Base-by-base conservation (phyloP, 441 rosid genomes). In the Viola pubescens region DNA sequence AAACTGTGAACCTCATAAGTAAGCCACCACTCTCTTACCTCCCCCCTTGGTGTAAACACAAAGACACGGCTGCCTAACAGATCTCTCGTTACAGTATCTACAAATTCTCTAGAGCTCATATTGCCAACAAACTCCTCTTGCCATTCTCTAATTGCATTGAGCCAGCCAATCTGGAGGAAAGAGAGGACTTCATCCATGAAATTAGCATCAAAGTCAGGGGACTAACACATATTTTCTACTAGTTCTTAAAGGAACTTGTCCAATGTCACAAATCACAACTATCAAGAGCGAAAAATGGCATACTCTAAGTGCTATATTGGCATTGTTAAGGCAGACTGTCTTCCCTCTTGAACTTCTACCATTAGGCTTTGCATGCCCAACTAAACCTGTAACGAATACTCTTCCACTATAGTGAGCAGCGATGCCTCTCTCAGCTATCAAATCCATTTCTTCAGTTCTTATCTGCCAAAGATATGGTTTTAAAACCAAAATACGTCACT, bases 51-150 rank as follows among this genome's bases (percentile, higher is more conserved):
- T 5, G 94, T 81, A 69, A 94, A 94, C 54, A 94, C 99, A 71
- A 94, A 94, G 71, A 94, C 82, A 43, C 96, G 82, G 63, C 99
- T 94, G 65, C 99, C 95, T 63, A 94, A 61, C 51, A 94, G 89
- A 78, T 94, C 99, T 72, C 87, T 77, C 9, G 97, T 94, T 56
- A 94, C 58, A 52, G 91, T 94, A 66, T 94, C 99, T 34, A 94
- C 99, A 81, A 94, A 94, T 77, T 94, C 99, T 71, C 99, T 88
- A 56, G 99, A 94, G 81, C 84, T 89, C 99, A 94, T 94, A 78
- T 89, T 94, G 75, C 99, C 99, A 61, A 94, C 99, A 62, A 94
- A 94, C 78, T 94, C 97, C 68, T 89, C 96, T 85, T 94, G 99
- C 99, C 99, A 94, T 77, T 94, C 97, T 65, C 99, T 86, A 59